Conservation (phyloP, 2,329 filamentous ascomycete genomes). For the Fusarium compactum region DNA sequence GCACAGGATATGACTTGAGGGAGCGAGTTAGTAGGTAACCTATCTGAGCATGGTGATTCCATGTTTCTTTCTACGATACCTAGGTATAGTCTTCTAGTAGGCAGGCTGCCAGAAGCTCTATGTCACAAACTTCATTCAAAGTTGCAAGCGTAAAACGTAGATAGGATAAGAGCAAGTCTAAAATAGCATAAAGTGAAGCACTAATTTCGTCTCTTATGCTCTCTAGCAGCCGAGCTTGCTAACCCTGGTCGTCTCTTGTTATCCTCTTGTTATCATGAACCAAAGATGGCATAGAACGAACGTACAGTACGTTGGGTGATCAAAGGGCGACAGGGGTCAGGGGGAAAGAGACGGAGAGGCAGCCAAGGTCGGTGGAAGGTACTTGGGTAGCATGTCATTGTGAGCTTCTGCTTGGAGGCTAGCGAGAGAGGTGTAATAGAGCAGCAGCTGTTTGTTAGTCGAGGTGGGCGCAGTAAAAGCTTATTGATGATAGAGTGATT, state of each 20-base stretch:
- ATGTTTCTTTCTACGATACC: background rate
- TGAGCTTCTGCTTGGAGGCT: slow-evolving; percentile 24
- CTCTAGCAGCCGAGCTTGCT: background rate
- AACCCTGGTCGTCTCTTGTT: background rate
- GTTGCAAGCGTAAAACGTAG: background rate
- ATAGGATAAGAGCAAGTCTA: background rate
- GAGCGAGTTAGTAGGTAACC: background rate
- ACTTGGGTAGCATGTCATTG: slow-evolving; percentile 20
- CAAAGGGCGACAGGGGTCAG: background rate
- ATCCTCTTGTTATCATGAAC: background rate
- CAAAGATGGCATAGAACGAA: background rate
- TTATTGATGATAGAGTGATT: slow-evolving; percentile 45
- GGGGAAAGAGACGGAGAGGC: background rate
- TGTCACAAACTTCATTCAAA: background rate
- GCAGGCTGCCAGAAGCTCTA: too few relatives aligned
- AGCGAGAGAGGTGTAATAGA: slow-evolving; percentile 5
- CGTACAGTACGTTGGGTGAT: background rate
- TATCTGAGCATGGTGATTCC: background rate
- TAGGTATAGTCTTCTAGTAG: background rate
- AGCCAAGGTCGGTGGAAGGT: background rate
- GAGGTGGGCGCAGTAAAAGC: slow-evolving; percentile 45
- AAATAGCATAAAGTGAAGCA: background rate
- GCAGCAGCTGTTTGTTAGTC: slow-evolving; percentile 8
- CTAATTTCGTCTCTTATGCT: background rate
- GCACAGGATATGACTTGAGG: background rate